Evolutionary conservation across 495 filamentous ascomycete species (phyloP).

Genomic region (Sordaria brevicollis): DNA sequence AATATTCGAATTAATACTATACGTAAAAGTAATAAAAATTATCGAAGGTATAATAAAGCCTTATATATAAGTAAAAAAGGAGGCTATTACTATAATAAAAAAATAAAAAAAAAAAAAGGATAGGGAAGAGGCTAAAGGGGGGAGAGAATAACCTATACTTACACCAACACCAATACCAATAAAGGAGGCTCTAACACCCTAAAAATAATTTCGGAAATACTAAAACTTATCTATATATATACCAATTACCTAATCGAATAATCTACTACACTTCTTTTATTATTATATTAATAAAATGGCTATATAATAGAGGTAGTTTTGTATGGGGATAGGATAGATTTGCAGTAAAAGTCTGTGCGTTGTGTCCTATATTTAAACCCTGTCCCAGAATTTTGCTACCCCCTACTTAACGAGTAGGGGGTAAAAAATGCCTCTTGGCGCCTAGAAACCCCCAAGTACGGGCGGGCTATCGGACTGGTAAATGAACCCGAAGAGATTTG

Average conservation of each 20-base stretch:
- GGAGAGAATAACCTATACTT: too few species aligned
- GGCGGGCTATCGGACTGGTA: neutral
- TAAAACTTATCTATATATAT: neutral
- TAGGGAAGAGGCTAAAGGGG: too few species aligned
- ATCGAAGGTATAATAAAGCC: neutral
- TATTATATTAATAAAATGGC: too few species aligned
- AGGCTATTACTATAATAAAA: neutral
- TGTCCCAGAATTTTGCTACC: too few species aligned
- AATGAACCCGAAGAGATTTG: neutral
- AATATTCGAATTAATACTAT: neutral
- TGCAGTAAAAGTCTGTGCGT: neutral
- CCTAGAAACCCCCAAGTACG: too few species aligned
- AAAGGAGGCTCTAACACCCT: neutral
- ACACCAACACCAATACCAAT: neutral
- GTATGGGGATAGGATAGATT: neutral
- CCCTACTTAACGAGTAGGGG: too few species aligned
- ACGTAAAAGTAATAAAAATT: neutral
- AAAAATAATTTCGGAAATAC: neutral
- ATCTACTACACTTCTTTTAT: neutral
- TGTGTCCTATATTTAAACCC: too few species aligned
- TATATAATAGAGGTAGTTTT: too few species aligned
- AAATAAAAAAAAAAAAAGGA: too few species aligned
- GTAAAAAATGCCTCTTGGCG: too few species aligned
- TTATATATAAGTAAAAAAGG: neutral
- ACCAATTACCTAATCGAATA: neutral